Base-by-base conservation (phyloP, 2,329 filamentous ascomycete species). In the Aaosphaeria arxii region DNA sequence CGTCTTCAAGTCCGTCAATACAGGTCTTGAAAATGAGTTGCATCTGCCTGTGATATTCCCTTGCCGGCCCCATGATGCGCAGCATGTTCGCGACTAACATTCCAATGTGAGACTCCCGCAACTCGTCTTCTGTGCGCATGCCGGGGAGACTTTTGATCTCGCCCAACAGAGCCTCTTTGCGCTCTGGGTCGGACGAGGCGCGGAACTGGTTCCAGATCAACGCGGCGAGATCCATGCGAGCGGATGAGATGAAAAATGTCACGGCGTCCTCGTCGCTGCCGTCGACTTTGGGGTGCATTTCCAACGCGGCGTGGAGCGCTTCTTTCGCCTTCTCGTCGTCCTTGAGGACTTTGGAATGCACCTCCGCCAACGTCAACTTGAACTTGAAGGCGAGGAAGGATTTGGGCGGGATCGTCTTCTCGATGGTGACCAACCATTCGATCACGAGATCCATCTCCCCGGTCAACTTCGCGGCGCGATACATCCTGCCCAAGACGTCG, bases 31-130 rank as follows among this genome's bases (percentile, higher is more conserved):
- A 58, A 5, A 48, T 44, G n/a, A 40, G 30, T 6, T 53, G 24
- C 48, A 57, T 47, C 7, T 35, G 44, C 5, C 43, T 45, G 11
- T 58, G 45, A 35, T 54, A 58, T 13, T 58, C 55, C 9, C 46
- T 24, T 4, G 52, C 45, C 5, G 53, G 50, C 5, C 55, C 55
- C 46, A 58, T 51, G 31, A 51, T 50, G 5, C 50, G 43, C 7
- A 50, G 13, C 54, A 57, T 57, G 38, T 51, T 47, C 2, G 52
- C 49, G 6, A 46, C 3, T 5, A 52, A 42, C 43, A 55, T 50
- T 5, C 44, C 47, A 24, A 50, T 42, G 33, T 55, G 50, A 2
- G 47, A 51, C 11, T 51, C 43, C 29, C 28, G 17, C 31, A 53
- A 48, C 5, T 51, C 46, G 28, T 40, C 42, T 5, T 44, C 44